Percentiles rank a stretch among this genome's conserved stretches.
Evolutionary conservation across 257 asterid species (phyloP).

Genomic region (Przewalskia tangutica): DNA sequence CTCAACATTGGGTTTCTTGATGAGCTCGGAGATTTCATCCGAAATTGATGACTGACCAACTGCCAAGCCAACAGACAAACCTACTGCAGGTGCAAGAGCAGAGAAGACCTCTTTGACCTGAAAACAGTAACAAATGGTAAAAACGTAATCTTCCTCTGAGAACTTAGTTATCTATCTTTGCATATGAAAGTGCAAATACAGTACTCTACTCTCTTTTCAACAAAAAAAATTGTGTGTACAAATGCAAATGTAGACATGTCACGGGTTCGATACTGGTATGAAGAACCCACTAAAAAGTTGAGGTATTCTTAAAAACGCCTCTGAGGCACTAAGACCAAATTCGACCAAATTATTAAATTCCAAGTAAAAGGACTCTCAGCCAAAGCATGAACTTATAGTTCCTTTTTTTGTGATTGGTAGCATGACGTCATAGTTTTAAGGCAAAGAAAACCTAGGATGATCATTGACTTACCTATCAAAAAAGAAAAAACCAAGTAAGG

Average conservation of each 20-base stretch:
- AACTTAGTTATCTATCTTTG: background rate
- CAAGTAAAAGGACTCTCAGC: background rate
- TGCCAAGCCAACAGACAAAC: conserved; percentile 88
- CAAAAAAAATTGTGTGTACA: background rate
- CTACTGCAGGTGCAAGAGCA: conserved; percentile 84
- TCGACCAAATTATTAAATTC: background rate
- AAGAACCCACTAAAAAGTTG: background rate
- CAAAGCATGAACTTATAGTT: background rate
- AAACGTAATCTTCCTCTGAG: background rate
- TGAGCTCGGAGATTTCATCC: conserved; percentile 75
- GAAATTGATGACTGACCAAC: conserved; percentile 92
- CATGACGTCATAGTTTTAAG: background rate
- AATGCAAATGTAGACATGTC: background rate
- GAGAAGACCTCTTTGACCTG: conserved; percentile 85
- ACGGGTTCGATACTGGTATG: background rate
- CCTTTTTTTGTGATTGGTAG: background rate
- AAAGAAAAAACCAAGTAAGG: background rate
- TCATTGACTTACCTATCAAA: background rate
- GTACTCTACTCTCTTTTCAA: background rate
- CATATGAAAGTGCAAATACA: background rate
- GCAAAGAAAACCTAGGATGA: background rate
- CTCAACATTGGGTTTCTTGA: conserved; percentile 50
- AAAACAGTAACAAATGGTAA: conserved; percentile 5
- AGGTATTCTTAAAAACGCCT: background rate
- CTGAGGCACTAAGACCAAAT: background rate